A percentile compares a stretch with the other conserved stretches of the same genome.
Evolutionary conservation across 208 protist species (phyloP).

Genomic region (Leptomonas pyrrhocoris): DNA sequence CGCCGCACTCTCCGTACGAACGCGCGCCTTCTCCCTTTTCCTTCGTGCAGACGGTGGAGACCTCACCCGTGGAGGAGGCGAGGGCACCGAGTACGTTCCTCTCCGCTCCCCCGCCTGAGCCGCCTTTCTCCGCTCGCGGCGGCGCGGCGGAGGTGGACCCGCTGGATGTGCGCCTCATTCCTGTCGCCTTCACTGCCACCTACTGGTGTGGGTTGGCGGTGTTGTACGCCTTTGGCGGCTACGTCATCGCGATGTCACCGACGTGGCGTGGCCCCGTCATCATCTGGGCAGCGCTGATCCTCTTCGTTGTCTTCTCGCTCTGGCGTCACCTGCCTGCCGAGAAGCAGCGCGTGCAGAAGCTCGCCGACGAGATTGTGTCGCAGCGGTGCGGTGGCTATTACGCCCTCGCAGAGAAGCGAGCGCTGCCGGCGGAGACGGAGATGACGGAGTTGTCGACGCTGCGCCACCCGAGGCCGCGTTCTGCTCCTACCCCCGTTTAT

Average conservation of each 20-base stretch:
- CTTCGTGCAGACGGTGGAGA: conserved; percentile 15
- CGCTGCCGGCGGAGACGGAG: neutral
- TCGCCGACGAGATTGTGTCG: conserved; percentile 6
- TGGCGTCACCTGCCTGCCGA: conserved; percentile 32
- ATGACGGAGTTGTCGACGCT: neutral
- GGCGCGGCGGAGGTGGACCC: neutral
- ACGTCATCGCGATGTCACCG: conserved; percentile 4
- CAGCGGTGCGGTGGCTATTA: conserved; percentile 27
- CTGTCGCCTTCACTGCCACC: conserved; percentile 11
- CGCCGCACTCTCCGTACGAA: conserved; percentile 7
- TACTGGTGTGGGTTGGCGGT: conserved; percentile 28
- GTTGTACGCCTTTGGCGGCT: conserved; percentile 27
- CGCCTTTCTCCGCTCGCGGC: neutral
- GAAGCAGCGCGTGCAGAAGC: neutral
- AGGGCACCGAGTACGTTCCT: neutral
- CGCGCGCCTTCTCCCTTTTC: conserved; percentile 1
- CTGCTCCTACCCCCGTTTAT: neutral
- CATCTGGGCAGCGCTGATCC: conserved; percentile 25
- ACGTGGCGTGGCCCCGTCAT: conserved; percentile 29
- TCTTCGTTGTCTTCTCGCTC: conserved; percentile 14
- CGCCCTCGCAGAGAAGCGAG: conserved; percentile 1
- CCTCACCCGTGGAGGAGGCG: conserved; percentile 11
- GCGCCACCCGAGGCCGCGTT: neutral
- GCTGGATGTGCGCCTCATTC: conserved; percentile 22
- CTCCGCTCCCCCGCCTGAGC: neutral